Evolutionary conservation across 371 early-diverging fungal genomes (phyloP), one percentile per base, ranked within the genome.

Genomic region (Batkoa obscura): DNA sequence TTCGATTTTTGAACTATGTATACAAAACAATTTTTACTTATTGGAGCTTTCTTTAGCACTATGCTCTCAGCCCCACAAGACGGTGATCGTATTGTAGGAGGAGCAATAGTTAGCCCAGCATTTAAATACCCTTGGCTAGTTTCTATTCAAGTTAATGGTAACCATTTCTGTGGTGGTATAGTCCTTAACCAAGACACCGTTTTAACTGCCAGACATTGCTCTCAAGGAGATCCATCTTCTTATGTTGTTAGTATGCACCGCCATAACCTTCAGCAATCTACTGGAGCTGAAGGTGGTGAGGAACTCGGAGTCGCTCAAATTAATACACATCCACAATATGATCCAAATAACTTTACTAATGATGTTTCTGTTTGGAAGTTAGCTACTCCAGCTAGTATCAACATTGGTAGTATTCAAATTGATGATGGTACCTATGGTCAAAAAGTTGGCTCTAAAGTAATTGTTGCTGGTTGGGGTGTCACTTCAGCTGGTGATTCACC

Each of bases 71-170:
- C n/a, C n/a, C n/a, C n/a, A n/a, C n/a, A n/a, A n/a, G n/a, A n/a
- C n/a, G n/a, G n/a, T n/a, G 45, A 45, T 23, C 4, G 56, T n/a
- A 55, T 55, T 33, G 43, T 55, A 36, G 56, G 56, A 2, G 56
- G 56, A 17, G 33, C 23, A 9, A 46, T 45, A 36, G 56, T 55
- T 1, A 55, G n/a, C 34, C 56, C 56, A 10, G 3, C 34, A 2
- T 55, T 45, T 17, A 55, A 45, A 9, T 55, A 55, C 34, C 33
- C 43, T 23, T 45, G 33, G 33, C 34, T 55, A 34, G 56, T 46
- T 5, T 10, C 12, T 36, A 31, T 51, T 3, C 39, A 35, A 17
- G 12, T 17, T 37, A 13, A 36, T 10, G 51, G 51, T n/a, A 5
- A 35, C 3, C 33, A 32, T 17, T 33, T 13, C 15, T 55, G 56